These are phyloP conservation scores for Rhizopogon vesiculosus DNA, from an alignment of 768 basidiomycete species.

Conservation along the genomic window DNA sequence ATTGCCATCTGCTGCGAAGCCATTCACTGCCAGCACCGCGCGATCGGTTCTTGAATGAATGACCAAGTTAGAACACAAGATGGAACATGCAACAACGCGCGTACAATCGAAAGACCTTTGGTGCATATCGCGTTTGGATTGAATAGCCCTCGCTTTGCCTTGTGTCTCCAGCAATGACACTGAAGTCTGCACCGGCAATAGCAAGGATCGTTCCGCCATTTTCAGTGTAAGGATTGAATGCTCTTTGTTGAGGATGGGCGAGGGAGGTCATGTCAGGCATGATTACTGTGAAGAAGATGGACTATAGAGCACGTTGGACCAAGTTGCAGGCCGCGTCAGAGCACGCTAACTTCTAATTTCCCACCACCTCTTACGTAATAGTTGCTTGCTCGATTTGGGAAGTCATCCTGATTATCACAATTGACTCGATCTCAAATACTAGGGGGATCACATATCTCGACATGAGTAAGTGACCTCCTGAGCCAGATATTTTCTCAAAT, in stretches of 20 bases:
- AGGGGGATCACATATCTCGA: not conserved
- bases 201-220: conserved; percentile 97
- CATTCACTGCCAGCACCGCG: conserved; percentile 92
- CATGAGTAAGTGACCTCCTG: conserved; percentile 18
- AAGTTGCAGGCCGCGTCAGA: conserved; percentile 7
- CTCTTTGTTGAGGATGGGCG: conserved; percentile 45
- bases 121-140: conserved; percentile 96
- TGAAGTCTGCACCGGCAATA: conserved; percentile 90
- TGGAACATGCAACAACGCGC: conserved; percentile 23
- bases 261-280: conserved; percentile 38
- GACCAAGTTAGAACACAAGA: not conserved
- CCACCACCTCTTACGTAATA: not conserved
- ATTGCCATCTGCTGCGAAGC: conserved; percentile 96
- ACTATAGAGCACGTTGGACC: not conserved
- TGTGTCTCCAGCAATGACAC: conserved; percentile 95
- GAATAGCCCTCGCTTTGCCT: conserved; percentile 95
- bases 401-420: not conserved
- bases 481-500: not conserved
- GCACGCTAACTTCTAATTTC: not conserved
- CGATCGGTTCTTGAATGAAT: conserved; percentile 68
- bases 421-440: not conserved
- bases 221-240: conserved; percentile 86
- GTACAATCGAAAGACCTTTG: conserved; percentile 92
- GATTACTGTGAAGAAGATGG: not conserved
- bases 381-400: too few species aligned